These are phyloP conservation scores for Metschnikowia orientalis DNA, from an alignment of 805 yeast genomes.

Conservation along the genomic window DNA sequence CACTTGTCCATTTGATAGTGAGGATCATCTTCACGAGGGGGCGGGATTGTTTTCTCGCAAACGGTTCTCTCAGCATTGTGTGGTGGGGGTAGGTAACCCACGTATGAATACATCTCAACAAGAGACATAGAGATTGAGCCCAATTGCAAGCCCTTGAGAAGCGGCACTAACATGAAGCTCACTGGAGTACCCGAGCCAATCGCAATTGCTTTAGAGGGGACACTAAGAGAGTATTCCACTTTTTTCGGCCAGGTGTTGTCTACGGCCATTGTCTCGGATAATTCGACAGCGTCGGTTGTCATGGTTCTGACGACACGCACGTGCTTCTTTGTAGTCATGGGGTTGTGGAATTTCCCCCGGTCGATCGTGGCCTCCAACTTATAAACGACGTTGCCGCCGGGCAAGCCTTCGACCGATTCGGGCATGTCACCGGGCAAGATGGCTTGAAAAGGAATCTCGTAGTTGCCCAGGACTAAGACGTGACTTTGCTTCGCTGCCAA, in stretches of 20 bases:
- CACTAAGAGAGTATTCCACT: constrained; percentile 81
- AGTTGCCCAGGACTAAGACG: constrained; percentile 65
- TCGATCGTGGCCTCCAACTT: constrained; percentile 76
- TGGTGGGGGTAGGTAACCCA: constrained; percentile 53
- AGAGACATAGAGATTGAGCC: constrained; percentile 70
- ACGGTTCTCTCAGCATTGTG: constrained; percentile 62
- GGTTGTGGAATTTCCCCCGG: constrained; percentile 69
- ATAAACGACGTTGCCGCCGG: constrained; percentile 71
- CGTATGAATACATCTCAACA: constrained; percentile 61
- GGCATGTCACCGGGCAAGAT: constrained; percentile 79
- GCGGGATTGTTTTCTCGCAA: constrained; percentile 38
- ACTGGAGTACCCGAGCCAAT: constrained; percentile 78
- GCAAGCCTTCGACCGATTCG: constrained; percentile 87
- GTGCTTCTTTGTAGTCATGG: constrained; percentile 63
- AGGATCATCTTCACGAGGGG: constrained; percentile 41
- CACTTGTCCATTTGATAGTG: constrained; percentile 53
- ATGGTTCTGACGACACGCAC: constrained; percentile 80
- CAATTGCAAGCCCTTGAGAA: constrained; percentile 71
- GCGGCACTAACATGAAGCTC: constrained; percentile 68
- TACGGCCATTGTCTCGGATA: constrained; percentile 87
- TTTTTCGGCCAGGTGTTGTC: constrained; percentile 95
- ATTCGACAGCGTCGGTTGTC: constrained; percentile 80
- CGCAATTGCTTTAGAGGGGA: constrained; percentile 85
- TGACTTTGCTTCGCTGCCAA: constrained; percentile 29
- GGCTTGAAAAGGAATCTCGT: constrained; percentile 85